Conservation (phyloP, 805 yeast species). For the Saccharomycopsis microspora region DNA sequence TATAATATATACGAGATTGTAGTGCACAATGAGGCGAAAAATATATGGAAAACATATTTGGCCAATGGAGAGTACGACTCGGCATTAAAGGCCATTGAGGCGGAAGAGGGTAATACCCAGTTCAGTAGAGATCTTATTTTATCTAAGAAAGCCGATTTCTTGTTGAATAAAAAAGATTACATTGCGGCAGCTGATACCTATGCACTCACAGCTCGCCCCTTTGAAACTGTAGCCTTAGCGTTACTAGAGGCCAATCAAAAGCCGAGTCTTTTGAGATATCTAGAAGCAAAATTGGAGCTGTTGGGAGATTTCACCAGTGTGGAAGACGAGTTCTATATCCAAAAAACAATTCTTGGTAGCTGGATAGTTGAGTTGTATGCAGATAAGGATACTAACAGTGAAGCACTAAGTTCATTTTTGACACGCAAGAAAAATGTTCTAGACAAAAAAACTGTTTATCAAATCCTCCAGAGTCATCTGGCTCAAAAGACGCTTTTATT, state of each 20-base stretch:
- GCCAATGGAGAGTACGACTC: slow-evolving; percentile 44
- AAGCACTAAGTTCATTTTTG: slow-evolving; percentile 35
- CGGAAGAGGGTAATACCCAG: not conserved
- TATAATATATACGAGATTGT: slow-evolving; percentile 59
- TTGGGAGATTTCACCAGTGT: slow-evolving; percentile 15
- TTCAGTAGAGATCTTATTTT: slow-evolving; percentile 36
- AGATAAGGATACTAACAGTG: slow-evolving; percentile 23
- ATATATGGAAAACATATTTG: slow-evolving; percentile 63
- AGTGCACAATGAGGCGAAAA: slow-evolving; percentile 54
- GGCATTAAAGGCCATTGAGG: slow-evolving; percentile 38
- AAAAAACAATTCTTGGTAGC: slow-evolving; percentile 41
- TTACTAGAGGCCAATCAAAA: slow-evolving; percentile 33
- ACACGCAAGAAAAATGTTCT: slow-evolving; percentile 32
- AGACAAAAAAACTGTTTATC: slow-evolving; percentile 62
- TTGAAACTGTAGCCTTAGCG: slow-evolving; percentile 56
- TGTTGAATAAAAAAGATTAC: slow-evolving; percentile 24
- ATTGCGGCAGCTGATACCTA: slow-evolving; percentile 41
- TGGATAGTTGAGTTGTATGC: slow-evolving; percentile 57
- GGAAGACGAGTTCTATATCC: slow-evolving; percentile 26
- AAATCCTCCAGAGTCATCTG: slow-evolving; percentile 58
- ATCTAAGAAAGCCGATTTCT: slow-evolving; percentile 41
- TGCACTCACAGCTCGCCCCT: slow-evolving; percentile 53
- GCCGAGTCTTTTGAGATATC: slow-evolving; percentile 35
- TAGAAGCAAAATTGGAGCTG: slow-evolving; percentile 29
- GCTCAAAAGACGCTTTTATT: slow-evolving; percentile 49